Evolutionary conservation across 1,139 yeast genomes (phyloP).

Genomic region (Geotrichum carabidarum): DNA sequence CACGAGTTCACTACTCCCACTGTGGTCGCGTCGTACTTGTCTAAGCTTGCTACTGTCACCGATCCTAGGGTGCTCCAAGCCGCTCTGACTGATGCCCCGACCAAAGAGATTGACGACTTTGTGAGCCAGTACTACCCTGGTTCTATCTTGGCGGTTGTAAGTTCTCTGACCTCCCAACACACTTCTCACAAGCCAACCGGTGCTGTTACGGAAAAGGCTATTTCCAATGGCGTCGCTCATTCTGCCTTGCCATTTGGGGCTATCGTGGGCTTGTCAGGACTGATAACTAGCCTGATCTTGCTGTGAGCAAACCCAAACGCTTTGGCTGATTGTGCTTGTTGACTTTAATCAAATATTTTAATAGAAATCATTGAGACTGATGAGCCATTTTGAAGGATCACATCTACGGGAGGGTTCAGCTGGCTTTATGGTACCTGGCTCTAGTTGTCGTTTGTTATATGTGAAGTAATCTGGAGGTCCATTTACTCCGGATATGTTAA

Average conservation of each 20-base stretch:
- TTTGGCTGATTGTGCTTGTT: too few species aligned
- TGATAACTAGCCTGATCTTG: background rate
- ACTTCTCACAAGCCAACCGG: background rate
- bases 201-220: background rate
- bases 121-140: background rate
- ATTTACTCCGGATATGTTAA: too few species aligned
- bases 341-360: too few species aligned
- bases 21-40: background rate
- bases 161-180: background rate
- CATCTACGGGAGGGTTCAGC: too few species aligned
- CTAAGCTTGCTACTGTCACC: background rate
- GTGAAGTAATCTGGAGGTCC: too few species aligned
- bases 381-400: too few species aligned
- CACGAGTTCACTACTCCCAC: conserved; percentile 1
- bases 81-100: background rate
- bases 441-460: too few species aligned
- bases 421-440: too few species aligned
- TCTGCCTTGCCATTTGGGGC: background rate
- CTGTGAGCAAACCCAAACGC: background rate
- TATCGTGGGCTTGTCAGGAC: background rate
- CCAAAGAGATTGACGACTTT: background rate
- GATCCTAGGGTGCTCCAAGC: background rate
- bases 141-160: background rate
- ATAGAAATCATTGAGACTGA: too few species aligned
- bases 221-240: background rate